phyloP scores from a whole-genome alignment of 139 green algal species.

The Gonium pectorale region DNA sequence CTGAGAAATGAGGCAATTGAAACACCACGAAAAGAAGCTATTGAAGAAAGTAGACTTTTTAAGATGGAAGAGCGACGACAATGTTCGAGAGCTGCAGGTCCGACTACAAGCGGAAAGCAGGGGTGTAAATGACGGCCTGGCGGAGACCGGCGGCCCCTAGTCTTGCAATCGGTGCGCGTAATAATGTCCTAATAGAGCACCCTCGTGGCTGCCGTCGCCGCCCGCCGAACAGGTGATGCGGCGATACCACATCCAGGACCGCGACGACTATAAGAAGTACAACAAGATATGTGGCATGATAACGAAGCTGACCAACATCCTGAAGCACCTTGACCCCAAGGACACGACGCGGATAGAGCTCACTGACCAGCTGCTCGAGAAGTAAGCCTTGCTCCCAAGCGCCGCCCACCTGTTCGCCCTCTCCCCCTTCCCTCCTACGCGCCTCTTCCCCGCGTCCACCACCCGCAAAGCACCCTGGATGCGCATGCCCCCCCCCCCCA shows the following conservation, averaged over 20 bases:
- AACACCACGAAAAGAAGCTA: slow-evolving; percentile 97
- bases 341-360: slow-evolving; percentile 92
- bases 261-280: slow-evolving; percentile 99
- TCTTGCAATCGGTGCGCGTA: too few species aligned
- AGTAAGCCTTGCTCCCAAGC: slow-evolving; percentile 68
- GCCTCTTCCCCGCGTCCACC: neutral
- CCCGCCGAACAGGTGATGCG: slow-evolving; percentile 96
- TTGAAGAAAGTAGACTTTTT: slow-evolving; percentile 99
- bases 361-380: slow-evolving; percentile 96
- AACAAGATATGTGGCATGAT: slow-evolving; percentile 92
- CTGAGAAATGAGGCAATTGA: slow-evolving; percentile 98
- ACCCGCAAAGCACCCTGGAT: too few species aligned
- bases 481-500: neutral
- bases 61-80: slow-evolving; percentile 96
- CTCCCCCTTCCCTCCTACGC: neutral
- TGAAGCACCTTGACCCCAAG: slow-evolving; percentile 86
- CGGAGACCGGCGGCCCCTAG: too few species aligned
- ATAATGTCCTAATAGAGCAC: too few species aligned
- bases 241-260: slow-evolving; percentile 95
- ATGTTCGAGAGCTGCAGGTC: slow-evolving; percentile 91
- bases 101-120: neutral
- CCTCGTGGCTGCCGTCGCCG: neutral
- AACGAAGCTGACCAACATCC: slow-evolving; percentile 83
- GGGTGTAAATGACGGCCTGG: too few species aligned
- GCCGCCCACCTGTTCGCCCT: neutral